Percentiles rank a stretch among this genome's conserved stretches.
Conservation (phyloP, 1,139 yeast species). For the Pichia sp. region DNA sequence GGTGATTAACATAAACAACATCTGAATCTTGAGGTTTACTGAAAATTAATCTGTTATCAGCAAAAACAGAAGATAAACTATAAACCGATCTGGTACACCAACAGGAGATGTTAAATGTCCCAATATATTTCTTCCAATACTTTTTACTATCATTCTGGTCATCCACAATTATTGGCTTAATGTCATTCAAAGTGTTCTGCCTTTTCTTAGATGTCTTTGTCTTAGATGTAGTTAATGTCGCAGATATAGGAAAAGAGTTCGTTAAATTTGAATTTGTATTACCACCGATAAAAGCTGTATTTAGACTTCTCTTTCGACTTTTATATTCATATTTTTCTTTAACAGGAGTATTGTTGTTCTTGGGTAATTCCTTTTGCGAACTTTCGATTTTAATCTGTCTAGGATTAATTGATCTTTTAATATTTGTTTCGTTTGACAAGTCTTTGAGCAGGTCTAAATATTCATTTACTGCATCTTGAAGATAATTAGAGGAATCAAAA, state of each 20-base stretch:
- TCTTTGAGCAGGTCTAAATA: constrained; percentile 21
- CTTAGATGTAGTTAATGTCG: no score
- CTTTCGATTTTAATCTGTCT: neutral
- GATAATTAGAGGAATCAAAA: constrained; percentile 9
- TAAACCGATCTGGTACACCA: constrained; percentile 80
- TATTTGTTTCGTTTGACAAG: constrained; percentile 1
- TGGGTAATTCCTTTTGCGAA: no score
- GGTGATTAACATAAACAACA: constrained; percentile 22
- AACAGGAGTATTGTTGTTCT: no score
- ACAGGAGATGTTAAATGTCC: constrained; percentile 66
- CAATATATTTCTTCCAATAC: constrained; percentile 41
- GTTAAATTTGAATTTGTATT: no score
- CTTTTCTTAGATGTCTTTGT: neutral
- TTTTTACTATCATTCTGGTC: neutral
- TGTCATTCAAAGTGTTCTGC: neutral
- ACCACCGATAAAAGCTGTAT: no score
- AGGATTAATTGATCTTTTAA: no score
- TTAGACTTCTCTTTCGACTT: constrained; percentile 6
- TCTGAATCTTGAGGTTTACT: constrained; percentile 21
- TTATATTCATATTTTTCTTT: constrained; percentile 7
- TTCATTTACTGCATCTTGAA: constrained; percentile 25
- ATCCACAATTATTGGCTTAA: neutral
- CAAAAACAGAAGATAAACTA: constrained; percentile 35
- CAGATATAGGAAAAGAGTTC: no score
- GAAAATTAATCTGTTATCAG: constrained; percentile 42